Evolutionary conservation across 1,284 basidiomycete species (phyloP).

Genomic region (Vanrija pseudolonga): DNA sequence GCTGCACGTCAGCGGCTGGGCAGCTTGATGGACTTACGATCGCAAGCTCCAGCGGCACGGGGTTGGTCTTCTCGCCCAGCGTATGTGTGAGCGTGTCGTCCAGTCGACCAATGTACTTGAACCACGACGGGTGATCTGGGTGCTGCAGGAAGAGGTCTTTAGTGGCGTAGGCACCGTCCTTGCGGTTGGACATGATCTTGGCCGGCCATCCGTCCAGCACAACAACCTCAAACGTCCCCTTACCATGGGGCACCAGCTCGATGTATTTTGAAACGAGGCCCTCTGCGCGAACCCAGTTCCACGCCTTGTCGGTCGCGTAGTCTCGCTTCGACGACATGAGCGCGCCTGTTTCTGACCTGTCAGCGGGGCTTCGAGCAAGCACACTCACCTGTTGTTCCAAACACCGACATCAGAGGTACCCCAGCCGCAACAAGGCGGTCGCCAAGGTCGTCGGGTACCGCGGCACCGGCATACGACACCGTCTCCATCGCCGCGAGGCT

Average conservation of each 20-base stretch:
- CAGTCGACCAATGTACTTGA: constrained; percentile 59
- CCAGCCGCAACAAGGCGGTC: constrained; percentile 56
- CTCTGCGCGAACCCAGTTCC: constrained; percentile 58
- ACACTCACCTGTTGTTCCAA: constrained; percentile 51
- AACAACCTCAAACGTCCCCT: constrained; percentile 56
- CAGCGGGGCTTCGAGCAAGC: background rate
- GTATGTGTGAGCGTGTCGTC: constrained; percentile 57
- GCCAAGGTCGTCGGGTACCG: constrained; percentile 55
- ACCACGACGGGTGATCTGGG: constrained; percentile 49
- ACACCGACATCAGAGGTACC: constrained; percentile 57
- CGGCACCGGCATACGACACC: constrained; percentile 51
- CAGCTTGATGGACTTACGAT: constrained; percentile 30
- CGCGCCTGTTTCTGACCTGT: constrained; percentile 32
- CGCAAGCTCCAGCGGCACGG: constrained; percentile 49
- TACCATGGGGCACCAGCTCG: constrained; percentile 52
- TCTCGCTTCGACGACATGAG: constrained; percentile 56
- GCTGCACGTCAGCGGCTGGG: constrained; percentile 8
- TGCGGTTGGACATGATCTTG: constrained; percentile 57
- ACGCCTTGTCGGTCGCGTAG: constrained; percentile 55
- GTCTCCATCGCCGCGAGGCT: constrained; percentile 55
- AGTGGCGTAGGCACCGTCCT: constrained; percentile 60
- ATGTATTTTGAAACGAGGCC: constrained; percentile 52
- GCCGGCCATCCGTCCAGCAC: constrained; percentile 59
- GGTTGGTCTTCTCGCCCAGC: constrained; percentile 60
- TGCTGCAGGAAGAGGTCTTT: constrained; percentile 59